These are phyloP conservation scores for Nicotiana obtusifolia DNA, from an alignment of 257 asterid genomes.

Conservation along the genomic window DNA sequence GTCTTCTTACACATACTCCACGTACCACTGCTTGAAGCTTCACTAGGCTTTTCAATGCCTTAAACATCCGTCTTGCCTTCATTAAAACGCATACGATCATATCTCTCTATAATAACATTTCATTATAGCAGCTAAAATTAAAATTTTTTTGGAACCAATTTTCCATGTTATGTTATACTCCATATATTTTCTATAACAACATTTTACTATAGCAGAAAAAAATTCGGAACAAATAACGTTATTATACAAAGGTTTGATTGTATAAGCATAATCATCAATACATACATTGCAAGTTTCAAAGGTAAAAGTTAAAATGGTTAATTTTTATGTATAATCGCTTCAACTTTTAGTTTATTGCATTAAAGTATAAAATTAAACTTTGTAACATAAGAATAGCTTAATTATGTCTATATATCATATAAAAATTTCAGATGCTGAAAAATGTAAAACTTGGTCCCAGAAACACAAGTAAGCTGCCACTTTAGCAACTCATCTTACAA, in stretches of 20 bases:
- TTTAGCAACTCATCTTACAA: background rate
- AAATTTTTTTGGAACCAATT: no score
- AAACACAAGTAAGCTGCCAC: background rate
- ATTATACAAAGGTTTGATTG: no score
- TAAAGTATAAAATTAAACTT: background rate
- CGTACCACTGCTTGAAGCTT: slow-evolving; percentile 73
- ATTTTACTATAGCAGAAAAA: no score
- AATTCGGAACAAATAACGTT: no score
- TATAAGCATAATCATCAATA: background rate
- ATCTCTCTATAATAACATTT: no score
- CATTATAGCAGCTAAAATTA: no score
- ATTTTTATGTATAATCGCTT: background rate
- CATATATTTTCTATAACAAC: no score
- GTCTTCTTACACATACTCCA: slow-evolving; percentile 61
- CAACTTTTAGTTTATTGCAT: background rate
- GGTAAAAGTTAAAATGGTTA: background rate
- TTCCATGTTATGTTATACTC: no score
- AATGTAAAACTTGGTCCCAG: background rate
- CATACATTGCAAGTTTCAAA: background rate
- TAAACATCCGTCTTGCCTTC: slow-evolving; percentile 60
- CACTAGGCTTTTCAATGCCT: slow-evolving; percentile 61
- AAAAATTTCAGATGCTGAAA: no score
- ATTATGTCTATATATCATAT: no score
- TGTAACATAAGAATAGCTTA: no score
- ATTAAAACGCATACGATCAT: background rate